Conservation (phyloP, 2,329 filamentous ascomycete genomes). For the Fusarium sp. region DNA sequence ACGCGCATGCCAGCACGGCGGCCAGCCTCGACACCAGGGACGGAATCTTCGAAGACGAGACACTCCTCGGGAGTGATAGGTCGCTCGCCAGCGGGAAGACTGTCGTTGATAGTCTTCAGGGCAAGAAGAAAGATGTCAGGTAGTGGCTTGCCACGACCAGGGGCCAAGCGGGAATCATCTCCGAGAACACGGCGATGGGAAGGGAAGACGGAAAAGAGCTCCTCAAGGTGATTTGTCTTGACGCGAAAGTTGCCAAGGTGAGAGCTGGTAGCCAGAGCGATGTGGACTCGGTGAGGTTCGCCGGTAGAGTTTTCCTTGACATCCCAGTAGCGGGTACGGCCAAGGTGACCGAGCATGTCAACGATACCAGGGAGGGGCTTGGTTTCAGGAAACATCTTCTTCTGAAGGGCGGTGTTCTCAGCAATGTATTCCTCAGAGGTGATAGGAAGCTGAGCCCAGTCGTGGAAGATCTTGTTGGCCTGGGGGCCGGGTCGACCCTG, state of each 20-base stretch:
- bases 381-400: slow-evolving; percentile 77
- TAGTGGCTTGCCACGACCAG: slow-evolving; percentile 89
- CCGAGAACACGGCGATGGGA: slow-evolving; percentile 80
- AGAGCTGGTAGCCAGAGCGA: slow-evolving; percentile 88
- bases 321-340: slow-evolving; percentile 64
- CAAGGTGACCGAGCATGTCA: slow-evolving; percentile 72
- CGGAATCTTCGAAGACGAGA: slow-evolving; percentile 95
- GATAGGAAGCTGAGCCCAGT: slow-evolving; percentile 90
- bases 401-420: slow-evolving; percentile 73
- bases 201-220: slow-evolving; percentile 75
- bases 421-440: slow-evolving; percentile 72
- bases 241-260: slow-evolving; percentile 77
- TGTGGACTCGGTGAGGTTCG: slow-evolving; percentile 66
- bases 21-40: slow-evolving; percentile 91
- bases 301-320: slow-evolving; percentile 42
- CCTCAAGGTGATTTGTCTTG: slow-evolving; percentile 74
- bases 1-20: slow-evolving; percentile 94
- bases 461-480: slow-evolving; percentile 68
- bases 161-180: slow-evolving; percentile 81
- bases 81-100: slow-evolving; percentile 70
- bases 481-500: slow-evolving; percentile 68
- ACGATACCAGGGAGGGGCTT: slow-evolving; percentile 82
- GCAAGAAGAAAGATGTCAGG: slow-evolving; percentile 95
- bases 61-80: slow-evolving; percentile 85
- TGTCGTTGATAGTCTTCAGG: slow-evolving; percentile 83